A percentile compares a stretch with the other conserved stretches of the same genome.
Evolutionary conservation across 148 eudicot species (phyloP).

Genomic region (Arctostaphylos glauca): DNA sequence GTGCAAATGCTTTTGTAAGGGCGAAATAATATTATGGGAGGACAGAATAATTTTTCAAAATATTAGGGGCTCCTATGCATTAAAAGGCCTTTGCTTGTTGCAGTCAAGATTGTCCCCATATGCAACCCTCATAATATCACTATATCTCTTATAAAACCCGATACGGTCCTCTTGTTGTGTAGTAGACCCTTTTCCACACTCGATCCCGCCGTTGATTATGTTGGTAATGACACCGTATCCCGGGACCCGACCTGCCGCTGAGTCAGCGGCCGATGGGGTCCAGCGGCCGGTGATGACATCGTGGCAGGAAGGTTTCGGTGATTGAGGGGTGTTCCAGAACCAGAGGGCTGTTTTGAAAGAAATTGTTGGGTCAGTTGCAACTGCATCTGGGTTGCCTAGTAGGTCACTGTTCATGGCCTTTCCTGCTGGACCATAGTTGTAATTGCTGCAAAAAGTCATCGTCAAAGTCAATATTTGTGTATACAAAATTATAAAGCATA

Average conservation of each 20-base stretch:
- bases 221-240: conserved; percentile 30
- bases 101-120: conserved; percentile 30
- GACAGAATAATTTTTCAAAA: too few relatives aligned
- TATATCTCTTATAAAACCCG: conserved; percentile 27
- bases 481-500: background rate
- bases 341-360: conserved; percentile 22
- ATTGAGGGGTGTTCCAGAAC: conserved; percentile 39
- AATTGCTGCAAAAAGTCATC: conserved; percentile 28
- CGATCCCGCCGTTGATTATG: conserved; percentile 36
- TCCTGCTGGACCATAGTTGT: conserved; percentile 27
- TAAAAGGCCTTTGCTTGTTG: conserved; percentile 22
- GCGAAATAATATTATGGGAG: too few relatives aligned
- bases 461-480: background rate
- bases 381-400: conserved; percentile 15
- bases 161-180: conserved; percentile 16
- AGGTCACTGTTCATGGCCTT: conserved; percentile 4
- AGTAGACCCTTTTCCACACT: conserved; percentile 21
- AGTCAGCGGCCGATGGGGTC: conserved; percentile 16
- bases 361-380: background rate
- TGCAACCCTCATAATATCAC: conserved; percentile 20
- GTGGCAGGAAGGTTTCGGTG: conserved; percentile 33
- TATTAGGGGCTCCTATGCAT: background rate
- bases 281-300: conserved; percentile 28
- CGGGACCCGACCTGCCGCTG: conserved; percentile 14
- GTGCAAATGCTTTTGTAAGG: too few relatives aligned